phyloP scores from a whole-genome alignment of 2,329 filamentous ascomycete genomes.

The Biscogniauxia mediterranea region DNA sequence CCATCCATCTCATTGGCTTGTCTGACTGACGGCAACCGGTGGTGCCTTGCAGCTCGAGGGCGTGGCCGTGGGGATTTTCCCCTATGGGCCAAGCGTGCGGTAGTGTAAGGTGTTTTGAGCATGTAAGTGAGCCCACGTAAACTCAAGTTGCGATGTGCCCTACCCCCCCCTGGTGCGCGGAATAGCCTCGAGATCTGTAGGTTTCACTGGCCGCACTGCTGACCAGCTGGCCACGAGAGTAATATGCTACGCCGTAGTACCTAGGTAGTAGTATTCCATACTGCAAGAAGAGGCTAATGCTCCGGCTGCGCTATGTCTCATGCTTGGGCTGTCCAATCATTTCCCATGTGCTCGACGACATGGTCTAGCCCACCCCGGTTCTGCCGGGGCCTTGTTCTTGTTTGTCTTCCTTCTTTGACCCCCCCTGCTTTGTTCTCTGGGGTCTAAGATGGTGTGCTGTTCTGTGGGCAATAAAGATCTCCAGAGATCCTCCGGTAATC shows the following conservation, averaged over 20 bases:
- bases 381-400: not conserved
- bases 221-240: not conserved
- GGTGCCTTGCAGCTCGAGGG: slow-evolving; percentile 16
- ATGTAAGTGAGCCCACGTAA: slow-evolving; percentile 14
- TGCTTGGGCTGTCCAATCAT: slow-evolving; percentile 15
- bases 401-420: slow-evolving; percentile 1
- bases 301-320: slow-evolving; percentile 20
- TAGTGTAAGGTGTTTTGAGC: not conserved
- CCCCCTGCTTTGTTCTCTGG: slow-evolving; percentile 9
- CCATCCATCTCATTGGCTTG: slow-evolving; percentile 12
- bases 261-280: too few species aligned
- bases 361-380: slow-evolving; percentile 7
- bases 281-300: slow-evolving; percentile 4
- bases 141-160: slow-evolving; percentile 2
- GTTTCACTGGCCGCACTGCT: slow-evolving; percentile 14
- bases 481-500: slow-evolving; percentile 7
- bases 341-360: not conserved
- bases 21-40: slow-evolving; percentile 9
- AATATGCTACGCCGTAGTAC: too few species aligned
- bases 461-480: not conserved
- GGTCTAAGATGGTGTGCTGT: slow-evolving; percentile 6
- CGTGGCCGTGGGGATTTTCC: not conserved
- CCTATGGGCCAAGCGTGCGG: not conserved
- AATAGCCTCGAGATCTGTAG: not conserved
- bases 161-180: too few species aligned